These are phyloP conservation scores for Karstenula rhodostoma DNA, from an alignment of 2,329 filamentous ascomycete genomes.

Conservation along the genomic window DNA sequence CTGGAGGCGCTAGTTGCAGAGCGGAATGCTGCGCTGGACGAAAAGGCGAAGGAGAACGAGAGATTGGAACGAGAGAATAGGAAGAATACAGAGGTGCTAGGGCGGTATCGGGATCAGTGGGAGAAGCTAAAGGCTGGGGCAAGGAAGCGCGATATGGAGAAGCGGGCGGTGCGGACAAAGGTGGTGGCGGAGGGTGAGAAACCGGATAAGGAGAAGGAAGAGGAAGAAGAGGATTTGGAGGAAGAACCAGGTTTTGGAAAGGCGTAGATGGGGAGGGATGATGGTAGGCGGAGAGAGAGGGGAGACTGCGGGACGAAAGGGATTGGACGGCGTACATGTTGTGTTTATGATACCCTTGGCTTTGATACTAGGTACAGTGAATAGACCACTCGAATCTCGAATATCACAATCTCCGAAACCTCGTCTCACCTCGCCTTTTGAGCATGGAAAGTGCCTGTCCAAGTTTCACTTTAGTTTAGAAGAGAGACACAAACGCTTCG, in stretches of 20 bases:
- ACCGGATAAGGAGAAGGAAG: constrained; percentile 19
- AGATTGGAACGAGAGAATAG: constrained; percentile 69
- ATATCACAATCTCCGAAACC: too few species aligned
- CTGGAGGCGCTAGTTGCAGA: constrained; percentile 38
- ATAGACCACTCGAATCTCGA: too few species aligned
- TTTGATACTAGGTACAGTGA: too few species aligned
- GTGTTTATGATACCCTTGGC: not conserved
- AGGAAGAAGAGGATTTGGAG: constrained; percentile 20
- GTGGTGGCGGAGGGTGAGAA: constrained; percentile 48
- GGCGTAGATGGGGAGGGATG: constrained; percentile 23
- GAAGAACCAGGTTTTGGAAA: constrained; percentile 43
- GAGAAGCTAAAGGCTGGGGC: constrained; percentile 74
- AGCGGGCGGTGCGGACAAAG: constrained; percentile 24
- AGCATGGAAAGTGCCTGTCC: too few species aligned
- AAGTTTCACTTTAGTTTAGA: too few species aligned
- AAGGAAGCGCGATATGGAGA: constrained; percentile 44
- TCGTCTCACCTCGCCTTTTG: too few species aligned
- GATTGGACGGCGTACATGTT: not conserved
- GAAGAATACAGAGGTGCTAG: constrained; percentile 63
- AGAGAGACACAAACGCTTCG: too few species aligned
- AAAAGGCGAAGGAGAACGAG: constrained; percentile 69
- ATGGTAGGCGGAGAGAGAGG: too few species aligned
- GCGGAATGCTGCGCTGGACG: constrained; percentile 34
- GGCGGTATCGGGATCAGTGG: constrained; percentile 70
- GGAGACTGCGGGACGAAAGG: too few species aligned